phyloP scores from a whole-genome alignment of 2,329 filamentous ascomycete species.

The Fusarium nanum region DNA sequence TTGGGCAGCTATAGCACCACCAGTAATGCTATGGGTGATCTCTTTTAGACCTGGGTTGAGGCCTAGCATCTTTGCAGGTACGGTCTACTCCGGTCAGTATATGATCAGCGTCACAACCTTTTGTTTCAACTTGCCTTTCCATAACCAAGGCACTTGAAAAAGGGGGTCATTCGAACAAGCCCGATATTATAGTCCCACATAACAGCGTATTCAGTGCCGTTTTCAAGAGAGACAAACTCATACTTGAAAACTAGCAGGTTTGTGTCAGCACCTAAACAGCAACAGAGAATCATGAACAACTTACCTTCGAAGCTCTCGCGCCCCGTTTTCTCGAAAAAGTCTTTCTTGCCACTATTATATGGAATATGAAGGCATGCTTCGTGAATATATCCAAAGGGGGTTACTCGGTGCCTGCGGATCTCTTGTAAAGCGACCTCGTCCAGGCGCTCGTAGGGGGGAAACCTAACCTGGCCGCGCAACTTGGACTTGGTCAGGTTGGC shows the following conservation, averaged over 20 bases:
- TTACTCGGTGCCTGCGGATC: conserved; percentile 73
- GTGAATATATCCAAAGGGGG: conserved; percentile 71
- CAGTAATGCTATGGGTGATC: conserved; percentile 95
- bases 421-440: conserved; percentile 67
- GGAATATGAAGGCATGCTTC: conserved; percentile 81
- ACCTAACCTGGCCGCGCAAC: conserved; percentile 76
- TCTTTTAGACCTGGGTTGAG: conserved; percentile 84
- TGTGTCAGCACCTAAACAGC: conserved; percentile 29
- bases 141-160: conserved; percentile 92
- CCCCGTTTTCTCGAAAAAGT: conserved; percentile 86
- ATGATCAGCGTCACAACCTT: not conserved
- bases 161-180: conserved; percentile 90
- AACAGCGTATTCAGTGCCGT: conserved; percentile 76
- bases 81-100: conserved; percentile 72
- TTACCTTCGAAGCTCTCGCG: conserved; percentile 89
- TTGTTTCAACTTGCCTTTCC: conserved; percentile 73
- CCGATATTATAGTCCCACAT: conserved; percentile 99
- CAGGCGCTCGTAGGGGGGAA: conserved; percentile 76
- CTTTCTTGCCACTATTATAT: conserved; percentile 94
- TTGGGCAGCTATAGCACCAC: conserved; percentile 89
- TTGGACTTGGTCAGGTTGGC: conserved; percentile 65
- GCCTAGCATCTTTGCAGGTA: conserved; percentile 83
- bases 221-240: conserved; percentile 76
- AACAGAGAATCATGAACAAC: conserved; percentile 10
- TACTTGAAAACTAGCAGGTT: conserved; percentile 61